Percentiles rank a stretch among this genome's conserved stretches.
phyloP scores from a whole-genome alignment of 2,329 filamentous ascomycete species.

The Fusarium sp. region DNA sequence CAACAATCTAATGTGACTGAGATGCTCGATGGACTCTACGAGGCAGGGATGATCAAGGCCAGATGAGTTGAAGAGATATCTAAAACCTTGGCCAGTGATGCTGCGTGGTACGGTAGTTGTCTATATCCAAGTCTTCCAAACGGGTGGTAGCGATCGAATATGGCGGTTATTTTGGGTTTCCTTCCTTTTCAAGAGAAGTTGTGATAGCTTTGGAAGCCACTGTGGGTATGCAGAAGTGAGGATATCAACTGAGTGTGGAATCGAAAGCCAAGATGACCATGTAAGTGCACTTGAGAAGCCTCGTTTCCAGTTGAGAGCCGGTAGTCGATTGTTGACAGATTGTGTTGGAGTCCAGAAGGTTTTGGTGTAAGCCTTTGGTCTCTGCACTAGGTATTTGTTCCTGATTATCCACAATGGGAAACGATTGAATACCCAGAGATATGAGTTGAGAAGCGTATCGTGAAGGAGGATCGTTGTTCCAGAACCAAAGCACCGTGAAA shows the following conservation, averaged over 20 bases:
- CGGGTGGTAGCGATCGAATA: constrained; percentile 53
- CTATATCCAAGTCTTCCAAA: constrained; percentile 26
- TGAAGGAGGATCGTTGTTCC: constrained; percentile 30
- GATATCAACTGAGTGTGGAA: constrained; percentile 37
- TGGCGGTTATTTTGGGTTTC: constrained; percentile 42
- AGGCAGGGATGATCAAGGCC: constrained; percentile 25
- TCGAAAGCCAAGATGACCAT: constrained; percentile 30
- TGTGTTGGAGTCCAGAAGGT: constrained; percentile 10
- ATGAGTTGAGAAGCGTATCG: constrained; percentile 52
- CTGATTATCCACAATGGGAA: constrained; percentile 32
- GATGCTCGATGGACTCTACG: constrained; percentile 39
- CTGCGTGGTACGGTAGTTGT: constrained; percentile 16
- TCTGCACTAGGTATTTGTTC: constrained; percentile 37
- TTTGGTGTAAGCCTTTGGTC: constrained; percentile 31
- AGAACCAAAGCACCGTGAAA: constrained; percentile 58
- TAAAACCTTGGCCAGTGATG: constrained; percentile 20
- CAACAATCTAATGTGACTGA: constrained; percentile 28
- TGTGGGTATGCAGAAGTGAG: constrained; percentile 45
- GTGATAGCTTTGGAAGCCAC: constrained; percentile 47
- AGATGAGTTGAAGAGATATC: constrained; percentile 24
- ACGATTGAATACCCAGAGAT: constrained; percentile 36
- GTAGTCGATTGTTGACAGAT: constrained; percentile 23
- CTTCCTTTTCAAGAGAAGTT: constrained; percentile 30
- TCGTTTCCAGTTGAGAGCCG: constrained; percentile 31
- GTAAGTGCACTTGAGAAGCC: constrained; percentile 20